Percentiles rank a stretch among this genome's conserved stretches.
Evolutionary conservation across 2,329 filamentous ascomycete genomes (phyloP).

Genomic region (Didymella lethalis): DNA sequence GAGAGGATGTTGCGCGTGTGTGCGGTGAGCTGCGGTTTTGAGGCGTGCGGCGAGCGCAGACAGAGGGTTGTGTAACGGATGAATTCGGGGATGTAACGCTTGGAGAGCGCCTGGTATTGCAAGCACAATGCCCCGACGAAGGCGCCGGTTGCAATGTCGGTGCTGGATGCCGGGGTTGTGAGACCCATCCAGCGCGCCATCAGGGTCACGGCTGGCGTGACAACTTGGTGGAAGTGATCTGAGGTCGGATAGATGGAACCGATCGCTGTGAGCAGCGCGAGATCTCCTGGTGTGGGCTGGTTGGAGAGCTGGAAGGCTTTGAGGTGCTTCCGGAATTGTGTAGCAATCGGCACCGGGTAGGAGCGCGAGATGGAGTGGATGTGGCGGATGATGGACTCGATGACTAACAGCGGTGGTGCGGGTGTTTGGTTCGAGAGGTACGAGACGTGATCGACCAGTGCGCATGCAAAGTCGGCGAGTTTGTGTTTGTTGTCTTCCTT

Average conservation of each 20-base stretch:
- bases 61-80: conserved; percentile 82
- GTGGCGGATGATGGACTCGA: conserved; percentile 86
- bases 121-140: conserved; percentile 81
- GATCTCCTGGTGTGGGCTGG: conserved; percentile 70
- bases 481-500: conserved; percentile 85
- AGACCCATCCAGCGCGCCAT: conserved; percentile 85
- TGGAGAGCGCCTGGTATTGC: conserved; percentile 83
- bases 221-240: conserved; percentile 95
- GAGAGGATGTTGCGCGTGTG: conserved; percentile 71
- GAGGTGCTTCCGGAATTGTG: conserved; percentile 79
- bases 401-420: conserved; percentile 67
- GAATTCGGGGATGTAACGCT: conserved; percentile 88
- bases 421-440: conserved; percentile 62
- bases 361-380: conserved; percentile 91
- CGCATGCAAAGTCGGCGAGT: conserved; percentile 72
- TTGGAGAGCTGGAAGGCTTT: conserved; percentile 62
- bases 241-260: conserved; percentile 90
- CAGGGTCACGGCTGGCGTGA: conserved; percentile 87
- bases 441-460: conserved; percentile 71
- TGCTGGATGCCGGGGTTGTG: conserved; percentile 69
- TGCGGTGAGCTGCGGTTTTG: conserved; percentile 62
- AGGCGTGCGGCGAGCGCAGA: conserved; percentile 58
- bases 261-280: conserved; percentile 84
- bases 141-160: conserved; percentile 75
- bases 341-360: conserved; percentile 79